phyloP scores from a whole-genome alignment of 2,329 filamentous ascomycete genomes.

The Trichoderma semiorbis region DNA sequence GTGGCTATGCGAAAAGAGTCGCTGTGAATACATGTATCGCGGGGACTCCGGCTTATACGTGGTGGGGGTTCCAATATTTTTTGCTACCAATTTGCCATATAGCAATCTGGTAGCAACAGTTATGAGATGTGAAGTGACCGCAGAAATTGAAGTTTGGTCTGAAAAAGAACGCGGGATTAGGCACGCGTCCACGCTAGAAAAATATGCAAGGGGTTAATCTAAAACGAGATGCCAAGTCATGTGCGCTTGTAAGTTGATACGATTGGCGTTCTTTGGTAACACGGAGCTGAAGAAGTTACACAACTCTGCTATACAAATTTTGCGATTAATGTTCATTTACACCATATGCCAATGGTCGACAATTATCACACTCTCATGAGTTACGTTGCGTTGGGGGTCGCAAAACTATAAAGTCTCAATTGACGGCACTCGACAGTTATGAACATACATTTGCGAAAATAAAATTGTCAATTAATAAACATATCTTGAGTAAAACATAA shows the following conservation, averaged over 20 bases:
- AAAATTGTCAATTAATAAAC: neutral
- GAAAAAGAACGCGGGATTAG: neutral
- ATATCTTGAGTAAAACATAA: neutral
- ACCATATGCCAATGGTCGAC: neutral
- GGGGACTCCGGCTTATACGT: neutral
- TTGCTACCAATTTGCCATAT: neutral
- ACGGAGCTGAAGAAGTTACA: neutral
- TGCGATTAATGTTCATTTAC: neutral
- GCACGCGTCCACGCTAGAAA: neutral
- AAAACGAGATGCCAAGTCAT: neutral
- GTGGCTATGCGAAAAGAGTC: neutral
- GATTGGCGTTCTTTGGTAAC: neutral
- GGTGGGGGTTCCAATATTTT: neutral
- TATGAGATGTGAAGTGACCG: neutral
- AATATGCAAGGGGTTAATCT: neutral
- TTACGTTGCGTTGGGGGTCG: neutral
- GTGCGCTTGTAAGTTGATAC: neutral
- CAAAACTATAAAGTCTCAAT: neutral
- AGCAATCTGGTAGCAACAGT: neutral
- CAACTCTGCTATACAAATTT: neutral
- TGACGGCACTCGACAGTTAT: neutral
- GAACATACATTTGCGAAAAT: neutral
- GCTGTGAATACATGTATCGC: neutral
- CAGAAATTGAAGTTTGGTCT: neutral
- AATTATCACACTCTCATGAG: neutral